These are phyloP conservation scores for Flaveria trinervia DNA, from an alignment of 129 eudicot species.

Conservation along the genomic window DNA sequence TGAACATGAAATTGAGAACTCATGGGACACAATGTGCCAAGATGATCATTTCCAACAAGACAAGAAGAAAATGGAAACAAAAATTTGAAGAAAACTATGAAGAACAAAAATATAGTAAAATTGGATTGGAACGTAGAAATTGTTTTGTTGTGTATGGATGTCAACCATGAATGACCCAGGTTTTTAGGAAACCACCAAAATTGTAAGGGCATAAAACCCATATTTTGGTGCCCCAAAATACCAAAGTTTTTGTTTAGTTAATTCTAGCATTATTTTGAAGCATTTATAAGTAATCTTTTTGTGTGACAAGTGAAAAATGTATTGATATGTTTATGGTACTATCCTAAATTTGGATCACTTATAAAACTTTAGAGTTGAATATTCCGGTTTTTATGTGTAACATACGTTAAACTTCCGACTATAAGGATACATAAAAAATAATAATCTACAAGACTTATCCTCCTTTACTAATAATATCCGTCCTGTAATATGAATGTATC, in stretches of 20 bases:
- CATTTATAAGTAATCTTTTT: no score
- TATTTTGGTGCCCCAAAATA: not conserved
- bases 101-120: slow-evolving; percentile 20
- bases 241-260: not conserved
- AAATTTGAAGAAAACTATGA: slow-evolving; percentile 17
- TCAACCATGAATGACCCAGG: slow-evolving; percentile 31
- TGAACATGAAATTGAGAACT: slow-evolving; percentile 4
- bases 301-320: no score
- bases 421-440: no score
- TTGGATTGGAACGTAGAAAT: slow-evolving; percentile 29
- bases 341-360: no score
- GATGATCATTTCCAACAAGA: slow-evolving; percentile 21
- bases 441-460: no score
- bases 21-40: slow-evolving; percentile 16
- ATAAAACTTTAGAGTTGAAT: no score
- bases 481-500: no score
- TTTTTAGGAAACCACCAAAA: slow-evolving; percentile 27
- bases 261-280: no score
- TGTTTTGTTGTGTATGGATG: slow-evolving; percentile 34
- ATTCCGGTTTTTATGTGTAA: no score
- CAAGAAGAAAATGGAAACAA: not conserved
- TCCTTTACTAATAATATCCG: no score
- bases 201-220: slow-evolving; percentile 16
- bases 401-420: no score
- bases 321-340: no score